Conservation (phyloP, 148 eudicot species). For the Cornus kousa region DNA sequence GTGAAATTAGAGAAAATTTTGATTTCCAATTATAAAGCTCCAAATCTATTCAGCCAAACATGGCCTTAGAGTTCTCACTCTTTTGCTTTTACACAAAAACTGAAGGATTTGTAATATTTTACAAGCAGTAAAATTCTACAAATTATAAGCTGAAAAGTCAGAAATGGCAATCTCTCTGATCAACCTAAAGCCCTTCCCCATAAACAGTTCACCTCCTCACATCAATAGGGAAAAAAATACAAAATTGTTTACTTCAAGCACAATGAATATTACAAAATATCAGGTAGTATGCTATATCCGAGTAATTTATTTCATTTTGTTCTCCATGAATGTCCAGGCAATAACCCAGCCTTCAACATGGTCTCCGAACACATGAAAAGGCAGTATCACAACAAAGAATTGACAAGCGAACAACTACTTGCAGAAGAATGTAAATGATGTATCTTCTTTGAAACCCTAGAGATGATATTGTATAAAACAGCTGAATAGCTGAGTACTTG, state of each 20-base stretch:
- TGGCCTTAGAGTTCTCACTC: neutral
- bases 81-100: neutral
- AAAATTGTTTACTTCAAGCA: neutral
- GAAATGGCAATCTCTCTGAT: neutral
- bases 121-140: neutral
- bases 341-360: neutral
- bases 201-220: no score
- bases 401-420: neutral
- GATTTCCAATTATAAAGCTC: no score
- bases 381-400: neutral
- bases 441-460: neutral
- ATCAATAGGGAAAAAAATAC: neutral
- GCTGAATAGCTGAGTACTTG: neutral
- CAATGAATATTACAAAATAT: neutral
- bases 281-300: neutral
- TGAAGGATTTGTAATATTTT: neutral
- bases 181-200: neutral
- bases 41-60: no score
- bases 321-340: neutral
- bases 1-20: no score
- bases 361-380: neutral
- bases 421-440: no score
- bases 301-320: neutral
- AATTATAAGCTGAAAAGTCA: neutral
- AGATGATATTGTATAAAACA: neutral